Percentiles rank a stretch among this genome's conserved stretches.
These are phyloP conservation scores for Oryza meridionalis DNA, from an alignment of 176 grass and related monocot genomes.

Conservation along the genomic window DNA sequence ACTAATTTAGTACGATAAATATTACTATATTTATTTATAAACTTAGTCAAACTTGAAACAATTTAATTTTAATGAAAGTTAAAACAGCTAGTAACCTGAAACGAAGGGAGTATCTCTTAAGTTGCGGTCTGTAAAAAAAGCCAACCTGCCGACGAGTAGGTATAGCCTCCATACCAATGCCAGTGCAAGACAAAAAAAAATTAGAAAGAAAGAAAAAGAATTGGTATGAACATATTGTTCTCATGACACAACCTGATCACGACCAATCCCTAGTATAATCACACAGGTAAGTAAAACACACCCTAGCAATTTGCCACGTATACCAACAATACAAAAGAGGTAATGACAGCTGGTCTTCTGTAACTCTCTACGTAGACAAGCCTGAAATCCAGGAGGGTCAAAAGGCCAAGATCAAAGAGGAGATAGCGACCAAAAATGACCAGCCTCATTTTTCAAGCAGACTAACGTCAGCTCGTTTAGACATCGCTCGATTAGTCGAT, in stretches of 20 bases:
- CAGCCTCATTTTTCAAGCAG: slow-evolving; percentile 13
- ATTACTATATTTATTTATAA: too few species aligned
- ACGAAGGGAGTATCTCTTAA: too few species aligned
- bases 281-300: slow-evolving; percentile 7
- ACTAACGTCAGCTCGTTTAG: slow-evolving; percentile 19
- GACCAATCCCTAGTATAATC: slow-evolving; percentile 34
- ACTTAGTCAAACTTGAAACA: too few species aligned
- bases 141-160: slow-evolving; percentile 38
- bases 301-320: background rate
- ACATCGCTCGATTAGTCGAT: slow-evolving; percentile 3
- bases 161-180: background rate
- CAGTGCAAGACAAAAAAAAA: background rate
- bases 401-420: slow-evolving; percentile 25
- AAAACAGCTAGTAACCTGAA: too few species aligned
- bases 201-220: background rate
- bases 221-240: background rate
- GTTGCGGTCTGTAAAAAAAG: slow-evolving; percentile 12
- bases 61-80: too few species aligned
- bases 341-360: slow-evolving; percentile 13
- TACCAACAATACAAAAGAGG: background rate
- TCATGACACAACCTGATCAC: slow-evolving; percentile 9
- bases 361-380: slow-evolving; percentile 3
- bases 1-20: too few species aligned
- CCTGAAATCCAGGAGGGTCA: slow-evolving; percentile 55
- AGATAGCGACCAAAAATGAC: slow-evolving; percentile 30